Evolutionary conservation across 768 basidiomycete genomes (phyloP), one percentile per base, ranked within the genome.

Genomic region (Chalciporus piperatus): DNA sequence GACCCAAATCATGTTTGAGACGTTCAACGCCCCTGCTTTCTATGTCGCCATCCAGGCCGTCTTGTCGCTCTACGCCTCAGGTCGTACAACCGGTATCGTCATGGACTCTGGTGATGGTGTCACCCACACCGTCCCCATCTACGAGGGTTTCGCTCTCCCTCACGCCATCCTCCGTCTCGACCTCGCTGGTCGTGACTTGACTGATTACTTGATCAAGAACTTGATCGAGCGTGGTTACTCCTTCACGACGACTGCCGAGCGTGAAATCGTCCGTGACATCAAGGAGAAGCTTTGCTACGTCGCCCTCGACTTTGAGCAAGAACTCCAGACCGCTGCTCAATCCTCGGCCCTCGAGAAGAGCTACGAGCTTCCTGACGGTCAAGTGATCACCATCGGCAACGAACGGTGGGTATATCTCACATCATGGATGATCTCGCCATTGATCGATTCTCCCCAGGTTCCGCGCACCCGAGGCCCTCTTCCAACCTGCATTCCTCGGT

Each of bases 21-120:
- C 85, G 8, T 86, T 86, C 72, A 87, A 87, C 66, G 79, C 77
- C 3, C 85, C 85, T 4, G 85, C 86, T 3, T 87, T 87, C 72
- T 86, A 85, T 72, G 83, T 87, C 48, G 74, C 81, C 54, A 85
- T 87, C 64, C 85, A 87, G 70, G 85, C 85, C 52, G 85, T 87
- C 47, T 70, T 87, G 44, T 85, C 85, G 16, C 69, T 93, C 38
- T 95, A 95, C 73, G 93, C 93, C 33, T 95, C 93, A 22, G 93
- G 93, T 73, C 88, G 93, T 70, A 96, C 93, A 32, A 96, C 94
- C 38, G 87, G 87, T 79, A 87, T 97, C 72, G 94, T 97, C 23
- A 80, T 95, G 64, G 94, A 97, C 74, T 96, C 94, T 19, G 93
- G 93, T 66, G 94, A 97, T 71, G 94, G 93, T 80, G 93, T 96